Conservation (phyloP, 148 eudicot species). For the Beta vulgaris region DNA sequence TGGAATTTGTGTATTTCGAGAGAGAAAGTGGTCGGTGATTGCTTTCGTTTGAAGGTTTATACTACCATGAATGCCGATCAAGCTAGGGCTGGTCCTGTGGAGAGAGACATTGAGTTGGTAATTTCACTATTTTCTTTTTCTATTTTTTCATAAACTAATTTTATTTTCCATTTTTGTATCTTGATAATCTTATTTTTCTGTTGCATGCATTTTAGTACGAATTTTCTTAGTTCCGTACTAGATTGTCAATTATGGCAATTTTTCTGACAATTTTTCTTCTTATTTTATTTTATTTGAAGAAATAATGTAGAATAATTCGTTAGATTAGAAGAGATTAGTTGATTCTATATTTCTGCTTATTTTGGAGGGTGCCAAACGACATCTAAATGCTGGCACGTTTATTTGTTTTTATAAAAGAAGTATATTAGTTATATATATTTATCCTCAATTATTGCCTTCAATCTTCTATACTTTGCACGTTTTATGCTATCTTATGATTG, state of each 20-base stretch:
- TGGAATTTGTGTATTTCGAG: constrained; percentile 12
- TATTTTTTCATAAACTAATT: background rate
- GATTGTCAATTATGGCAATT: background rate
- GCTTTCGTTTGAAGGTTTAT: background rate
- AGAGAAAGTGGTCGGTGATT: constrained; percentile 29
- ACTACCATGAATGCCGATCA: constrained; percentile 36
- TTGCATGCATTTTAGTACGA: constrained; percentile 15
- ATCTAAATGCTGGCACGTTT: constrained; percentile 10
- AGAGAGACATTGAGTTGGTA: constrained; percentile 46
- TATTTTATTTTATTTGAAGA: background rate
- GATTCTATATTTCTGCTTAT: constrained; percentile 3
- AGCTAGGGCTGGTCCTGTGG: constrained; percentile 38
- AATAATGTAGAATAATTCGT: background rate
- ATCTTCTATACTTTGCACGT: background rate
- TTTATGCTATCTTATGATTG: background rate
- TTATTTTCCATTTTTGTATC: background rate
- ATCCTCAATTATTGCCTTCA: background rate
- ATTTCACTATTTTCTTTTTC: background rate
- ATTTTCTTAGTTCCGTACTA: background rate
- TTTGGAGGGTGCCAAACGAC: background rate
- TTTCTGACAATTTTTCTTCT: background rate
- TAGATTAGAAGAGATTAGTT: background rate
- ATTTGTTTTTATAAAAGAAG: background rate
- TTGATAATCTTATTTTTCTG: background rate
- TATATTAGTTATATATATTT: background rate